Evolutionary conservation across 1,284 basidiomycete species (phyloP).

Genomic region (Sporisorium graminicola): DNA sequence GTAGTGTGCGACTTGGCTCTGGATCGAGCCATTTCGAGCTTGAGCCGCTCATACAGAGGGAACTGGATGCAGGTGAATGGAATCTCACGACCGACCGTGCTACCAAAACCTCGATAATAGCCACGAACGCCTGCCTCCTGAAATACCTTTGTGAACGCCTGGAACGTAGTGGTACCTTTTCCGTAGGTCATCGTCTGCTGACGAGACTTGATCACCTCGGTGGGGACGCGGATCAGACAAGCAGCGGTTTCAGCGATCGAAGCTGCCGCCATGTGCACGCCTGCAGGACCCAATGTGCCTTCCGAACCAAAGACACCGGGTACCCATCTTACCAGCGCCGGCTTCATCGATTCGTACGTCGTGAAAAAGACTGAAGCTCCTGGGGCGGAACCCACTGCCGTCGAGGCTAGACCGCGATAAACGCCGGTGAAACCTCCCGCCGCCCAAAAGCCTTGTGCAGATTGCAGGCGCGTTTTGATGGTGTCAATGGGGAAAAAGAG

Average conservation of each 20-base stretch:
- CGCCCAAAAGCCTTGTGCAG: slow-evolving; percentile 83
- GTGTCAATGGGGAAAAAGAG: slow-evolving; percentile 98
- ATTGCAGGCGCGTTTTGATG: slow-evolving; percentile 93
- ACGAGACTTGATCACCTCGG: slow-evolving; percentile 91
- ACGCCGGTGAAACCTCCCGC: slow-evolving; percentile 92
- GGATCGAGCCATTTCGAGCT: slow-evolving; percentile 71
- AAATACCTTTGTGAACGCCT: slow-evolving; percentile 73
- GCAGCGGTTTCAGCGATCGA: slow-evolving; percentile 75
- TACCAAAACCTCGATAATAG: slow-evolving; percentile 83
- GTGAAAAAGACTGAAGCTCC: slow-evolving; percentile 97
- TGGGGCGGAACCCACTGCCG: slow-evolving; percentile 93
- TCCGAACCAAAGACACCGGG: slow-evolving; percentile 29
- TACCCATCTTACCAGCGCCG: slow-evolving; percentile 66
- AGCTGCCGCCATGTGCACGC: slow-evolving; percentile 70
- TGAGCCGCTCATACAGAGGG: slow-evolving; percentile 92
- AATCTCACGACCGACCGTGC: slow-evolving; percentile 86
- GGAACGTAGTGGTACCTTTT: slow-evolving; percentile 72
- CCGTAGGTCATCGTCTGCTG: slow-evolving; percentile 82
- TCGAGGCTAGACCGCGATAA: slow-evolving; percentile 94
- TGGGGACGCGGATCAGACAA: slow-evolving; percentile 91
- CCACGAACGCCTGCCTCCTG: slow-evolving; percentile 77
- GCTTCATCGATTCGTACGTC: slow-evolving; percentile 91
- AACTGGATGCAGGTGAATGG: slow-evolving; percentile 98
- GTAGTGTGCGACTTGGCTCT: slow-evolving; percentile 10
- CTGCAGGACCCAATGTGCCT: slow-evolving; percentile 52